phyloP scores from a whole-genome alignment of 176 grass and related monocot genomes.

The Chloris gayana region DNA sequence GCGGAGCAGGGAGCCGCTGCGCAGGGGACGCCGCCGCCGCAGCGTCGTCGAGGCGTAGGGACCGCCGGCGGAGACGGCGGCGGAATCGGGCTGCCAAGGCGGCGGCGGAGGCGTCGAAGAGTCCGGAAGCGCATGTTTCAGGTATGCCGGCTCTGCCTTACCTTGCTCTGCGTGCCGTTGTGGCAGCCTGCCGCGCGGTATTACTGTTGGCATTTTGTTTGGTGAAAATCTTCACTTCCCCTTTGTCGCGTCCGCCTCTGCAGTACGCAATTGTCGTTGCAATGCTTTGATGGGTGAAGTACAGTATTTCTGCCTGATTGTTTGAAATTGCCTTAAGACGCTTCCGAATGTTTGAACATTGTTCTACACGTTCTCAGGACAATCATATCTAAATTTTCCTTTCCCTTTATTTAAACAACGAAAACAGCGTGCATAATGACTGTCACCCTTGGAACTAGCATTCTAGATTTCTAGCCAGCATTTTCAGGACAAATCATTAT shows the following conservation, averaged over 20 bases:
- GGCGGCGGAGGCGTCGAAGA: not conserved
- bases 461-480: not conserved
- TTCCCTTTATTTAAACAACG: not conserved
- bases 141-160: slow-evolving; percentile 6
- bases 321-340: not conserved
- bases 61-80: not conserved
- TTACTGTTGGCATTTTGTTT: not conserved
- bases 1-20: slow-evolving; percentile 1
- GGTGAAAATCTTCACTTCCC: not conserved
- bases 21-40: not conserved
- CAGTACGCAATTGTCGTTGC: not conserved
- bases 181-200: not conserved
- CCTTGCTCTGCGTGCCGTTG: not conserved
- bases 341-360: not conserved
- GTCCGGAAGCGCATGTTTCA: not conserved
- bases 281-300: not conserved
- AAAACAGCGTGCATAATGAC: too few relatives aligned
- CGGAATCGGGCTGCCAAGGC: not conserved
- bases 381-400: not conserved
- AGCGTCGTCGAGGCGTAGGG: not conserved
- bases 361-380: not conserved
- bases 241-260: not conserved
- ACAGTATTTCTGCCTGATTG: not conserved
- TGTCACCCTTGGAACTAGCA: too few relatives aligned
- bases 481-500: not conserved